Percentiles rank a stretch among this genome's conserved stretches.
phyloP scores from a whole-genome alignment of 257 asterid species.

The Petunia axillaris region DNA sequence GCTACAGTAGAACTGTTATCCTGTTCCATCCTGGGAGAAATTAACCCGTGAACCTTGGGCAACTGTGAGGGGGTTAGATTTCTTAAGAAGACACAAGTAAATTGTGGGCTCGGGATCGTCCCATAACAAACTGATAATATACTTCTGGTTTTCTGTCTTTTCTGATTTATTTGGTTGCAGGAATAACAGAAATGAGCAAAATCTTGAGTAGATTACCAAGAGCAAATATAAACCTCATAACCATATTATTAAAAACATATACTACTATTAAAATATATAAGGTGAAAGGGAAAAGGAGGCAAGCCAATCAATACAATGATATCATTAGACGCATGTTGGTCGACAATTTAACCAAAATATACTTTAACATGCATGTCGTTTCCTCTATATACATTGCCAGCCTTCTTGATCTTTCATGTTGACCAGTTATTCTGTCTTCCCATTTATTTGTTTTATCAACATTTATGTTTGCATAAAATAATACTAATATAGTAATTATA shows the following conservation, averaged over 20 bases:
- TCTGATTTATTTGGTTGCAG: neutral
- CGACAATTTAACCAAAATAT: constrained; percentile 19
- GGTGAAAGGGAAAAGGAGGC: neutral
- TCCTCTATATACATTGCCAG: constrained; percentile 18
- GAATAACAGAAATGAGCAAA: neutral
- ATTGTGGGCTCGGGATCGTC: no score
- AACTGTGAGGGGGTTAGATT: no score
- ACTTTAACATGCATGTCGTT: constrained; percentile 8
- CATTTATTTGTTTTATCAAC: neutral
- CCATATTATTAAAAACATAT: neutral
- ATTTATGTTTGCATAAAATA: neutral
- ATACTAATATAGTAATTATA: neutral
- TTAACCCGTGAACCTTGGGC: no score
- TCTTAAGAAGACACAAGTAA: no score
- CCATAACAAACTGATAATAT: no score
- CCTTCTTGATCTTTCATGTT: neutral
- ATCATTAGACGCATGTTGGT: constrained; percentile 17
- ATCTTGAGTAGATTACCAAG: neutral
- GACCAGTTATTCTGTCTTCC: neutral
- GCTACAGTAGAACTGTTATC: no score
- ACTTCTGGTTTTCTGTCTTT: neutral
- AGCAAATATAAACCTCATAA: neutral
- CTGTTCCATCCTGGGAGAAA: no score
- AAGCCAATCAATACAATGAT: neutral
- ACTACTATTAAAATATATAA: neutral